These are phyloP conservation scores for Zangia roseola DNA, from an alignment of 768 basidiomycete species.

Conservation along the genomic window DNA sequence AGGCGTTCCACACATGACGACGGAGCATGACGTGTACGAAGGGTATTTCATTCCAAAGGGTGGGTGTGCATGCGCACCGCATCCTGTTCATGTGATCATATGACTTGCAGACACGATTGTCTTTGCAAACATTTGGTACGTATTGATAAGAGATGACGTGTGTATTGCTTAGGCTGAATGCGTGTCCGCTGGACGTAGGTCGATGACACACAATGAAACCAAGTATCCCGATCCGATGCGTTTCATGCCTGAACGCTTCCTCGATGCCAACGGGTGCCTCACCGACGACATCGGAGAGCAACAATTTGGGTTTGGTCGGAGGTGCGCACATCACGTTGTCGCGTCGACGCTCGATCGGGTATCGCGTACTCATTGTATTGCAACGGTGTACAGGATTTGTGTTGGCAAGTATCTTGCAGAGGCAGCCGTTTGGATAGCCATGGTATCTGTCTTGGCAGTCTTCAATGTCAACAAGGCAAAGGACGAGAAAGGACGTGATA, in stretches of 20 bases:
- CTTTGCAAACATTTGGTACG: slow-evolving; percentile 16
- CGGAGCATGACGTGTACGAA: slow-evolving; percentile 13
- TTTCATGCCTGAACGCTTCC: slow-evolving; percentile 23
- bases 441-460: slow-evolving; percentile 24
- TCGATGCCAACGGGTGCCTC: slow-evolving; percentile 13
- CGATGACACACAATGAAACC: slow-evolving; percentile 25
- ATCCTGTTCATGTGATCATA: neutral
- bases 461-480: slow-evolving; percentile 31
- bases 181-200: slow-evolving; percentile 9
- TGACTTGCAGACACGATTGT: slow-evolving; percentile 23
- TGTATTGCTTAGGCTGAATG: neutral
- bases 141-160: neutral
- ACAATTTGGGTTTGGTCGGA: slow-evolving; percentile 27
- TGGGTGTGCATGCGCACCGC: neutral
- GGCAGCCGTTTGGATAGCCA: slow-evolving; percentile 25
- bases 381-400: slow-evolving; percentile 16
- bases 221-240: slow-evolving; percentile 22
- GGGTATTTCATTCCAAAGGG: slow-evolving; percentile 22
- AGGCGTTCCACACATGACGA: slow-evolving; percentile 31
- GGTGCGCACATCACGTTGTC: neutral
- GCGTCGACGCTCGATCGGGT: too few relatives aligned
- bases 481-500: slow-evolving; percentile 30
- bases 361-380: too few relatives aligned
- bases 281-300: slow-evolving; percentile 19
- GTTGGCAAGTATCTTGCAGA: slow-evolving; percentile 28